Percentiles rank a stretch among this genome's conserved stretches.
Conservation (phyloP, 768 basidiomycete species). For the Trametes elegans region DNA sequence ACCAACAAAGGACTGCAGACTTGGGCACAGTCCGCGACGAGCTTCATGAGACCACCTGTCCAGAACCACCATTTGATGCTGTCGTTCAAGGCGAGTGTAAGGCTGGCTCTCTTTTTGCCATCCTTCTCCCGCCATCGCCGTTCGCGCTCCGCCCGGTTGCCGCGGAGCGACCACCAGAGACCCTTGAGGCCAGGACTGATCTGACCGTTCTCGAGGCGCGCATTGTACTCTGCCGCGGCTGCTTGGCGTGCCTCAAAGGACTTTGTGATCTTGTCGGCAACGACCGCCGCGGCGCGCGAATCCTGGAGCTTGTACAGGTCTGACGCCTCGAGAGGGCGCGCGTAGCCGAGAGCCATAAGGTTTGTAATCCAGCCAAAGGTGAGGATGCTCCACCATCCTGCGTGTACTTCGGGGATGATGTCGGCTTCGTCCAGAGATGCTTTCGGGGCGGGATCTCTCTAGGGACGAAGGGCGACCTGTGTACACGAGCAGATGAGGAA, state of each 20-base stretch:
- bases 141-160: slow-evolving; percentile 53
- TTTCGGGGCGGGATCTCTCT: slow-evolving; percentile 41
- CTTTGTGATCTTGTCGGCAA: slow-evolving; percentile 59
- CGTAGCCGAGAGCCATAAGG: slow-evolving; percentile 71
- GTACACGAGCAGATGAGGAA: neutral
- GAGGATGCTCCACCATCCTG: slow-evolving; percentile 54
- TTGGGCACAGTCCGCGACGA: slow-evolving; percentile 69
- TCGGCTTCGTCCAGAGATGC: slow-evolving; percentile 57
- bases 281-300: slow-evolving; percentile 51
- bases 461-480: slow-evolving; percentile 23
- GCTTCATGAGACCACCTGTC: slow-evolving; percentile 57
- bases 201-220: slow-evolving; percentile 60
- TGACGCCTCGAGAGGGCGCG: slow-evolving; percentile 73
- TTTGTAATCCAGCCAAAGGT: slow-evolving; percentile 78
- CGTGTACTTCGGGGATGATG: slow-evolving; percentile 64
- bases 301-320: slow-evolving; percentile 81
- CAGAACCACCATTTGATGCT: slow-evolving; percentile 79
- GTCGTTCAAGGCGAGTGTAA: slow-evolving; percentile 71
- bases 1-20: slow-evolving; percentile 76
- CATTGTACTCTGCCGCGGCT: slow-evolving; percentile 70
- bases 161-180: slow-evolving; percentile 60
- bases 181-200: slow-evolving; percentile 49
- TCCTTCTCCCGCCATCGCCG: slow-evolving; percentile 60
- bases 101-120: slow-evolving; percentile 62
- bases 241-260: slow-evolving; percentile 61